Base-by-base conservation (phyloP, 2,329 filamentous ascomycete genomes). In the Fusarium zealandicum region DNA sequence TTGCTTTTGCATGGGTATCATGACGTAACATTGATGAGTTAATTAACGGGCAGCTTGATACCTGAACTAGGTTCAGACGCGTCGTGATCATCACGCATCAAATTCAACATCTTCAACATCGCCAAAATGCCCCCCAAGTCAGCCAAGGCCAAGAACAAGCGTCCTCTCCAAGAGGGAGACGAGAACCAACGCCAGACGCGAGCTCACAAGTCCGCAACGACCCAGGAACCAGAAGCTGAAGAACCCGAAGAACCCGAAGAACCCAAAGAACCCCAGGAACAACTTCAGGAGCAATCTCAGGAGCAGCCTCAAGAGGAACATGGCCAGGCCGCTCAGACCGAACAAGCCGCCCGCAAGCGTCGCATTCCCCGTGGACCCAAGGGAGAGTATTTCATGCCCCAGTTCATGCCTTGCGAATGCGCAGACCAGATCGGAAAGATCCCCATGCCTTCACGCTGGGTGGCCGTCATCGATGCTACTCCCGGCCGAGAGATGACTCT, bases 401-500 rank as follows among this genome's bases (percentile, higher is more conserved):
- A 38, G n/a, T 5, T 47, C n/a, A 38, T 65, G 35, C 63, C 63
- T 0, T 8, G 4, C 1, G 63, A 66, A 28, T 64, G 54, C 28
- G 16, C 12, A 22, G 20, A 58, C 0, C 37, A 20, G 12, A 40
- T 65, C 28, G 14, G 42, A 9, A 56, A 45, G 11, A 37, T 65
- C 6, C 44, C 48, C 16, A 52, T 66, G 14, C 59, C 63, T 3
- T 11, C 12, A 0, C 16, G 47, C 16, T 65, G 63, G 57, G 30
- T 65, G 1, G 2, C 2, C 3, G 43, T 3, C 14, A 50, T 68
- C 33, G 64, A 68, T 36, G 64, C 45, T 4, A 61, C 39, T 1
- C 63, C 61, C 3, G 55, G 38, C 2, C 59, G 61, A 1, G 16
- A 12, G 9, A 55, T 64, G 54, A 64, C 54, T 9, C 45, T 66